Evolutionary conservation across 2,329 filamentous ascomycete species (phyloP), one percentile per base, ranked within the genome.

Genomic region (Fusarium sp.): DNA sequence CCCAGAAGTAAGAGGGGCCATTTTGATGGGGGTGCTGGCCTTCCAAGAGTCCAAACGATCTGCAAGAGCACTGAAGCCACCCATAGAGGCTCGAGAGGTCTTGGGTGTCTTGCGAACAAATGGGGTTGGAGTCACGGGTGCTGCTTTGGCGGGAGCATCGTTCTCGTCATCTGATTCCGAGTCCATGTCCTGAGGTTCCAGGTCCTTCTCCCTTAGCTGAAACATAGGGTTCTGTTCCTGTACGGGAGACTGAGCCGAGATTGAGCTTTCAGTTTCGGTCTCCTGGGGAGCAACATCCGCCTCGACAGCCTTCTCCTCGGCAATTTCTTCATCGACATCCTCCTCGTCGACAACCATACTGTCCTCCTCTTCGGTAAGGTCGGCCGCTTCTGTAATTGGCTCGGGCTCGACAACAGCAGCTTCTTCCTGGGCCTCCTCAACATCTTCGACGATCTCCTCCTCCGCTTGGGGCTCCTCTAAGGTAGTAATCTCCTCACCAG

Each of bases 21-120:
- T 73, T 66, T 79, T 79, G 53, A 76, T 73, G 67, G 73, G 88
- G 68, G 88, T 91, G 25, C 83, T 83, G 2, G 90, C 84, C 68
- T 86, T 85, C 91, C 91, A 93, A 25, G 85, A 83, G 63, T 82
- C 85, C 7, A 93, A 80, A 73, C 90, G 86, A 40, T 86, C 82
- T 6, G 88, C 88, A 40, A 93, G 81, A 25, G 90, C 88, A 2
- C 89, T 91, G 67, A 92, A 91, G 3, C 89, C 89, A 68, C 80
- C 73, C 4, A 76, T 79, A 5, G 76, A 79, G 22, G 79, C 75
- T 27, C 78, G 74, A 25, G 77, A 75, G 11, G 56, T 47, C 44
- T 65, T 76, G 1, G 75, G 71, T 10, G 76, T 76, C 42, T 75
- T 75, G 30, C 66, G 63, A 25, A 63, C 61, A 20, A 63, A 73